Evolutionary conservation across 768 basidiomycete species (phyloP).

Genomic region (Obba rivulosa): DNA sequence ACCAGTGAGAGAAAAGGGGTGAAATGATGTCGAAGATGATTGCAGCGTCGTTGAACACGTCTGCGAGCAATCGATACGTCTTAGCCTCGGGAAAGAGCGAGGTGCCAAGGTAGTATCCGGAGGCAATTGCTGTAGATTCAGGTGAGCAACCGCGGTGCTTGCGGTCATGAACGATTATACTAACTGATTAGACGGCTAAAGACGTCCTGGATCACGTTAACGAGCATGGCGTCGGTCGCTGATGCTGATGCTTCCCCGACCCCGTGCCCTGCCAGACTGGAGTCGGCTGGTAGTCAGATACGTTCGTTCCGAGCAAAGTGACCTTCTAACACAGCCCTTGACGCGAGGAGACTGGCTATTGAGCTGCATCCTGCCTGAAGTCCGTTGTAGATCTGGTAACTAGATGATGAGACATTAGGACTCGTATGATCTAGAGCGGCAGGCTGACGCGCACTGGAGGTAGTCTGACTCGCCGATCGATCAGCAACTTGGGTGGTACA

Average conservation of each 20-base stretch:
- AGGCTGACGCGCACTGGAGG: conserved; percentile 5
- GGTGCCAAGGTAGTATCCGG: conserved; percentile 57
- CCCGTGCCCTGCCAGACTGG: conserved; percentile 45
- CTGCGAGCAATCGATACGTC: conserved; percentile 61
- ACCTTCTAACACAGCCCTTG: conserved; percentile 67
- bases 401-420: conserved; percentile 19
- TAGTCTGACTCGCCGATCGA: conserved; percentile 6
- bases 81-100: conserved; percentile 68
- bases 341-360: conserved; percentile 55
- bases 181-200: conserved; percentile 60
- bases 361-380: conserved; percentile 70
- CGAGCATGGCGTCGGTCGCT: conserved; percentile 57
- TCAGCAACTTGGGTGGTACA: no score
- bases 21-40: conserved; percentile 57
- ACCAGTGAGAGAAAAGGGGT: conserved; percentile 39
- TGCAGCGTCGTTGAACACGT: conserved; percentile 58
- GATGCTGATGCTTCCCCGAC: conserved; percentile 66
- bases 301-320: no score
- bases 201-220: conserved; percentile 62
- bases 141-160: neutral
- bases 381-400: conserved; percentile 63
- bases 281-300: neutral
- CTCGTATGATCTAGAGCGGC: neutral
- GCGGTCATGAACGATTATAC: conserved; percentile 16
- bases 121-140: conserved; percentile 47